Evolutionary conservation across 2,329 filamentous ascomycete genomes (phyloP), one percentile per base, ranked within the genome.

Genomic region (Claviceps arundinis): DNA sequence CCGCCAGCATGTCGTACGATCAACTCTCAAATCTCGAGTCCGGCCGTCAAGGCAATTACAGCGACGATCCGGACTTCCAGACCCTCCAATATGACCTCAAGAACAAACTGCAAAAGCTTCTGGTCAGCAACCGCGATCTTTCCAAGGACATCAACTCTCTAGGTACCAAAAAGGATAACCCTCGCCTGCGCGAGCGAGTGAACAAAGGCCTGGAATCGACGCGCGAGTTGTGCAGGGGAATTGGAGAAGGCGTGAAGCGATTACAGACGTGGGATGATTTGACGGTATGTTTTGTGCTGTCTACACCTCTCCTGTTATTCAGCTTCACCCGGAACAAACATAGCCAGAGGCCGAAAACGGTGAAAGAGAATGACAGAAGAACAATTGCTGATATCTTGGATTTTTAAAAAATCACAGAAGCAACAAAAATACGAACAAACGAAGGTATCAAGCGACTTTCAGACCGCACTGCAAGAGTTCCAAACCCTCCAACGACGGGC

Each of bases 391-490:
- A 50, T 50, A 37, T 34, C 54, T 42, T 45, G 38, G 1, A 4
- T 13, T 30, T 37, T 9, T 13, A 11, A 13, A 55, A 95, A 95
- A 89, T 87, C 17, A 16, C 55, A 95, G 89, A 88, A 91, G 55
- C 87, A 89, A 51, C 93, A 98, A 74, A 94, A 91, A 69, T 97
- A 95, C 73, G 93, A 89, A 22, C 91, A 96, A 63, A 87, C 91
- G 60, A 97, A 97, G 68, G 78, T 98, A 37, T 91, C 89, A 56
- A 87, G 88, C 63, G 90, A 97, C 66, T 96, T 97, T 73, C 87
- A 90, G 64, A 80, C 87, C 38, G 87, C 87, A 48, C 80, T 97
- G 54, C 81, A 84, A 60, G 90, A 96, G 61, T 98, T 98, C 70
- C 91, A 97, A 71, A 77, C 77, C 52, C 80, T 97, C n/a, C 93